These are phyloP conservation scores for Annulohypoxylon bovei DNA, from an alignment of 495 filamentous ascomycete genomes.

Conservation along the genomic window DNA sequence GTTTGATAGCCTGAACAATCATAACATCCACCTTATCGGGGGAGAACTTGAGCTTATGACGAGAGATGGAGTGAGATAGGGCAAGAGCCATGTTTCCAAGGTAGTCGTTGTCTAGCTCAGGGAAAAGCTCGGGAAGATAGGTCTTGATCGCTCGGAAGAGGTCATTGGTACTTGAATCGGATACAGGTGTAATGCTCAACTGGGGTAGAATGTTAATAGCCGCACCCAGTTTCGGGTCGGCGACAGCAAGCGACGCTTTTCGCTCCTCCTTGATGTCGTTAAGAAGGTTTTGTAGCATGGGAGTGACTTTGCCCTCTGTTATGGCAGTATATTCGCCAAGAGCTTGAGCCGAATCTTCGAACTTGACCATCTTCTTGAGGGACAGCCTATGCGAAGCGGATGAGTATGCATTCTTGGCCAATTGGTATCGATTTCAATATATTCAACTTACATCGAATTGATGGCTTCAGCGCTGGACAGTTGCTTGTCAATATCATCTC, in stretches of 20 bases:
- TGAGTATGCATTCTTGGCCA: constrained; percentile 21
- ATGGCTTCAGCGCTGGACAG: constrained; percentile 84
- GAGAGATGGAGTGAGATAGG: constrained; percentile 95
- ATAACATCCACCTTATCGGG: constrained; percentile 99
- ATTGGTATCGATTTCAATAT: not conserved
- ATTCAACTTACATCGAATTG: constrained; percentile 78
- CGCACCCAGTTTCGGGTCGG: constrained; percentile 91
- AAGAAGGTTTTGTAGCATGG: constrained; percentile 81
- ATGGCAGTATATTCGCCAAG: constrained; percentile 88
- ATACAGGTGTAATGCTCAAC: constrained; percentile 82
- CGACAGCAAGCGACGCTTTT: constrained; percentile 93
- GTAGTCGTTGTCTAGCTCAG: constrained; percentile 83
- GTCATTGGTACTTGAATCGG: constrained; percentile 86
- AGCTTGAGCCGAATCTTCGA: constrained; percentile 87
- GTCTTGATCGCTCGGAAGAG: constrained; percentile 93
- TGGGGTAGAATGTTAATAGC: constrained; percentile 91
- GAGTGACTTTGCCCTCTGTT: constrained; percentile 95
- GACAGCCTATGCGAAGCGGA: constrained; percentile 71
- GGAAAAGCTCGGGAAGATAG: constrained; percentile 89
- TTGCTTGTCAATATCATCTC: constrained; percentile 77
- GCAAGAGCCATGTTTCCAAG: constrained; percentile 93
- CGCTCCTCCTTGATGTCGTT: constrained; percentile 96
- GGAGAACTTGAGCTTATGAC: constrained; percentile 98
- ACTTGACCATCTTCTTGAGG: constrained; percentile 96
- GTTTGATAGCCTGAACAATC: constrained; percentile 96